These are phyloP conservation scores for Fusarium transvaalense DNA, from an alignment of 2,329 filamentous ascomycete species.

Conservation along the genomic window DNA sequence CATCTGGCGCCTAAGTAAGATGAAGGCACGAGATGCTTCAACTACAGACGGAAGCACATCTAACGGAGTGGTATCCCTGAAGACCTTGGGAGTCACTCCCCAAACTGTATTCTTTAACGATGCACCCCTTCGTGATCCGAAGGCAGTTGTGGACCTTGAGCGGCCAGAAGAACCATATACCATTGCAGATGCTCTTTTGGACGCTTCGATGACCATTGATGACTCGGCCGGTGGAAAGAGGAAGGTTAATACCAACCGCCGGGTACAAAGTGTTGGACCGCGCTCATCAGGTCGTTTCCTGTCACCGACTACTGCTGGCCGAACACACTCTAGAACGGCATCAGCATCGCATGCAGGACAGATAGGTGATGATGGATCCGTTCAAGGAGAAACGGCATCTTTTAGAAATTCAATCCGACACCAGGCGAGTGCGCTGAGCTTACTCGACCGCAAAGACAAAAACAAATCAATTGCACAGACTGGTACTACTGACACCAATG, in stretches of 20 bases:
- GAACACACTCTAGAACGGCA: constrained; percentile 56
- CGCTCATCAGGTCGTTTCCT: constrained; percentile 49
- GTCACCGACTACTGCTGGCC: constrained; percentile 50
- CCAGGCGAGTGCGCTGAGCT: constrained; percentile 69
- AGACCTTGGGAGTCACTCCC: constrained; percentile 80
- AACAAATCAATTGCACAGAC: constrained; percentile 71
- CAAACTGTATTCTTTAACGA: constrained; percentile 96
- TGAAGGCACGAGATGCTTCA: constrained; percentile 69
- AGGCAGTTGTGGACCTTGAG: constrained; percentile 50
- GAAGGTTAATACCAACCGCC: constrained; percentile 65
- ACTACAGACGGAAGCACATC: constrained; percentile 52
- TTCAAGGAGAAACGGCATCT: constrained; percentile 58
- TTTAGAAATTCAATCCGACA: constrained; percentile 64
- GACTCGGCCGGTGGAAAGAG: constrained; percentile 69
- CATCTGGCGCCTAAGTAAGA: constrained; percentile 85
- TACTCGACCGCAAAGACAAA: constrained; percentile 70
- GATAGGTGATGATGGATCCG: constrained; percentile 53
- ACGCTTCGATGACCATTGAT: constrained; percentile 91
- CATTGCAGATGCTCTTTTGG: constrained; percentile 89
- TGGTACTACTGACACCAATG: constrained; percentile 69
- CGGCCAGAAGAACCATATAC: constrained; percentile 70
- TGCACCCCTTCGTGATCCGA: constrained; percentile 64
- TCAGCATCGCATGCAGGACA: constrained; percentile 49
- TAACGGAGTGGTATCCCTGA: constrained; percentile 73
- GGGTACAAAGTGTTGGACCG: constrained; percentile 55